These are phyloP conservation scores for Zhuliangozyma parablackwelliae DNA, from an alignment of 1,139 yeast genomes.

Conservation along the genomic window DNA sequence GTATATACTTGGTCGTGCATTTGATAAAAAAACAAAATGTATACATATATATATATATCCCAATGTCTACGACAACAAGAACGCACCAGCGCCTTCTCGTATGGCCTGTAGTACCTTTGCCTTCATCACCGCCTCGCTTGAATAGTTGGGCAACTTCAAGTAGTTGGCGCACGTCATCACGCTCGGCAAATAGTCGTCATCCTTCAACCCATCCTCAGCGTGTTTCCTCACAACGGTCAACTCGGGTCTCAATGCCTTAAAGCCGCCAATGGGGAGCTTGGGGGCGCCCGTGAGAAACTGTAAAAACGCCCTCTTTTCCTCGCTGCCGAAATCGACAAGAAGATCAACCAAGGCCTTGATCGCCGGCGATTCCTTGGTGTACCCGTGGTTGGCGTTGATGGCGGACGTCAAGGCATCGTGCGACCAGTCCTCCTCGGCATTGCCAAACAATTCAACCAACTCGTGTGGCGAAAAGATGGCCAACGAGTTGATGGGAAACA, in stretches of 20 bases:
- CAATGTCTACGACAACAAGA: slow-evolving; percentile 57
- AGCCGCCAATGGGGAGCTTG: slow-evolving; percentile 90
- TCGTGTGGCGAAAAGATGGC: slow-evolving; percentile 71
- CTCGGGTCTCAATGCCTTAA: slow-evolving; percentile 74
- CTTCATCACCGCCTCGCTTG: slow-evolving; percentile 56
- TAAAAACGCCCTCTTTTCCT: slow-evolving; percentile 66
- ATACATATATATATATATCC: not conserved
- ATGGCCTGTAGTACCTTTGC: slow-evolving; percentile 64
- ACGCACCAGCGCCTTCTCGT: slow-evolving; percentile 86
- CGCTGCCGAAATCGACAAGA: slow-evolving; percentile 47
- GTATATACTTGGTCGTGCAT: too few relatives aligned
- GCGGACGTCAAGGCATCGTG: slow-evolving; percentile 52
- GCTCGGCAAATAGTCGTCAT: slow-evolving; percentile 90
- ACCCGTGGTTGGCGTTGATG: slow-evolving; percentile 89
- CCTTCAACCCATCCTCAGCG: slow-evolving; percentile 57
- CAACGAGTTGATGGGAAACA: slow-evolving; percentile 76
- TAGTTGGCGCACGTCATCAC: slow-evolving; percentile 99
- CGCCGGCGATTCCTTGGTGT: slow-evolving; percentile 62
- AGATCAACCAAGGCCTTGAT: slow-evolving; percentile 58
- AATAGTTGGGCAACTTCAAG: slow-evolving; percentile 81
- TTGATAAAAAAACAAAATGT: too few relatives aligned
- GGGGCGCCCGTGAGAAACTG: slow-evolving; percentile 95
- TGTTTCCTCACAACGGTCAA: slow-evolving; percentile 84
- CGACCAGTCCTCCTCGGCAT: slow-evolving; percentile 87
- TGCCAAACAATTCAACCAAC: slow-evolving; percentile 58